Percentiles rank a stretch among this genome's conserved stretches.
Evolutionary conservation across 2,329 filamentous ascomycete species (phyloP).

Genomic region (Monosporascus ibericus): DNA sequence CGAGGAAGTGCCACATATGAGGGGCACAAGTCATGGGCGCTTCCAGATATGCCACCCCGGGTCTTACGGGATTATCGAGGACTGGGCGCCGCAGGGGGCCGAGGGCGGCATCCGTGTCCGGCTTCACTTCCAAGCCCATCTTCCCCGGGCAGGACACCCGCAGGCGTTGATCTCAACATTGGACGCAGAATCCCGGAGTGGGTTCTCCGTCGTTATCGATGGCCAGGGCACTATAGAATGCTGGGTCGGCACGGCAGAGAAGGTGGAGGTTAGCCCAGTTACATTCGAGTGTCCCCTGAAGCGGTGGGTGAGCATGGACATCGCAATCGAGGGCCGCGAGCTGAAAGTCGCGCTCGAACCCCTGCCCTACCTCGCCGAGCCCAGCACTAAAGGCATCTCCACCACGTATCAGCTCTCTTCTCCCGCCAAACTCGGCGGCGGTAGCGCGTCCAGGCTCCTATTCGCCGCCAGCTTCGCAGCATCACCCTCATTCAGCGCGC

Average conservation of each 20-base stretch:
- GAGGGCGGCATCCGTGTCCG: slow-evolving; percentile 2
- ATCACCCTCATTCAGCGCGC: background rate
- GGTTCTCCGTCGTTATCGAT: background rate
- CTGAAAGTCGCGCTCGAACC: background rate
- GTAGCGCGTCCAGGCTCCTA: background rate
- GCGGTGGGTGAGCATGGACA: background rate
- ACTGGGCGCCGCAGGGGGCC: background rate
- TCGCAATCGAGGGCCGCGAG: background rate
- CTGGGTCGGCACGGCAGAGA: background rate
- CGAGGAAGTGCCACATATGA: slow-evolving; percentile 2
- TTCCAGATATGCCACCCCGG: slow-evolving; percentile 3
- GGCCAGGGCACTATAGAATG: background rate
- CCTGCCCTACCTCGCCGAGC: background rate
- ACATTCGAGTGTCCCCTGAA: background rate
- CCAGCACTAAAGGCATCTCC: background rate
- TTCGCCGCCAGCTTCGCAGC: background rate
- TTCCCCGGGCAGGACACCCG: slow-evolving; percentile 2
- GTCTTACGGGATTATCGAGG: slow-evolving; percentile 4
- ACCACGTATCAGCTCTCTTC: background rate
- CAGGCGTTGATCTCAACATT: slow-evolving; percentile 6
- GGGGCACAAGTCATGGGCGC: background rate
- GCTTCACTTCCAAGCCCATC: slow-evolving; percentile 8
- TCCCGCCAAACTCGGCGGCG: background rate
- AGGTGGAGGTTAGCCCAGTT: background rate
- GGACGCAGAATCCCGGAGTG: background rate